Evolutionary conservation across 1,284 basidiomycete genomes (phyloP).

Genomic region (Phlebopus sp.): DNA sequence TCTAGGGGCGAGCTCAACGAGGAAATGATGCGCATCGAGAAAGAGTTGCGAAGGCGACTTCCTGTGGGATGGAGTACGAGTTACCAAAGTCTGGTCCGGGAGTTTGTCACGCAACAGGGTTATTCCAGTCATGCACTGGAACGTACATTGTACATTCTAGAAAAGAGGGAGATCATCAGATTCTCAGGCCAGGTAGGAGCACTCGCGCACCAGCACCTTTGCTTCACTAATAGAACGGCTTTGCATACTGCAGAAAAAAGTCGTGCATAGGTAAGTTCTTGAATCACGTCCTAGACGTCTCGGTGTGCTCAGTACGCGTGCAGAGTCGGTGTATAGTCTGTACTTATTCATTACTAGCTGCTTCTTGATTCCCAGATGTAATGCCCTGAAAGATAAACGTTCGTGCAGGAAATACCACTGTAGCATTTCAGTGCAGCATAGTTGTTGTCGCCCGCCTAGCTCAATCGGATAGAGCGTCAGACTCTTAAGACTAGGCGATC

Average conservation of each 20-base stretch:
- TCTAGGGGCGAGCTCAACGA: constrained; percentile 92
- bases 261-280: constrained; percentile 42
- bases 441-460: constrained; percentile 62
- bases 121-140: constrained; percentile 92
- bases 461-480: constrained; percentile 88
- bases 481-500: constrained; percentile 55
- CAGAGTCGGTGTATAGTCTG: constrained; percentile 31
- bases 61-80: constrained; percentile 98
- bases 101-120: constrained; percentile 93
- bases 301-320: constrained; percentile 6
- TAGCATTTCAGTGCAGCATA: not conserved
- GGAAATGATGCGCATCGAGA: constrained; percentile 91
- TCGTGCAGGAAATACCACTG: not conserved
- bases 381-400: constrained; percentile 1
- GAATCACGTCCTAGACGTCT: not conserved
- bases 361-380: not conserved
- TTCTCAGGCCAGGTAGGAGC: constrained; percentile 73
- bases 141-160: constrained; percentile 86
- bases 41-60: constrained; percentile 83
- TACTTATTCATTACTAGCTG: not conserved
- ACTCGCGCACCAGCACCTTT: constrained; percentile 2
- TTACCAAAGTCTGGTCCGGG: constrained; percentile 90
- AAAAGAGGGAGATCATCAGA: constrained; percentile 92
- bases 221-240: not conserved
- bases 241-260: constrained; percentile 48